phyloP scores from a whole-genome alignment of 768 basidiomycete genomes.

The Kwoniella shandongensis region DNA sequence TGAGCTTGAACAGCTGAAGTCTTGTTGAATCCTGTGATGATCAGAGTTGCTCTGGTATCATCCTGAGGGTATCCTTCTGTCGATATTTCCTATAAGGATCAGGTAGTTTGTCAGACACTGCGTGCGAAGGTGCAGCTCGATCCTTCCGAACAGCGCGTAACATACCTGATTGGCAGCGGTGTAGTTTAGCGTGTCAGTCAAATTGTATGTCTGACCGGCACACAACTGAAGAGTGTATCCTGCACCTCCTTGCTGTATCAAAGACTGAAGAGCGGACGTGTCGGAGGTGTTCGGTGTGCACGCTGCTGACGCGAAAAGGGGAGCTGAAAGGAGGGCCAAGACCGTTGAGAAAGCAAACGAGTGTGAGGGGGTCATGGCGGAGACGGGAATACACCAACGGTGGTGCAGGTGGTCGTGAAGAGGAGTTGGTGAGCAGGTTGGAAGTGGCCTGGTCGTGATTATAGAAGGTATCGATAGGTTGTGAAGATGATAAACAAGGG shows the following conservation, averaged over 20 bases:
- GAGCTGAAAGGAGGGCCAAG: neutral
- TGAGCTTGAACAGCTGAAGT: slow-evolving; percentile 68
- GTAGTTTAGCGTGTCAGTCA: slow-evolving; percentile 68
- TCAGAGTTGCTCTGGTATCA: slow-evolving; percentile 66
- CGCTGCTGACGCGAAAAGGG: slow-evolving; percentile 19
- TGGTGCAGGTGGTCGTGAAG: neutral
- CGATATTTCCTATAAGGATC: slow-evolving; percentile 67
- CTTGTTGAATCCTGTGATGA: slow-evolving; percentile 63
- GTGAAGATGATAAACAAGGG: too few species aligned
- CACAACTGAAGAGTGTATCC: slow-evolving; percentile 71
- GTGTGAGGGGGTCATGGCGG: neutral
- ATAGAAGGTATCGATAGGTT: too few species aligned
- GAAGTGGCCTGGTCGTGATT: too few species aligned
- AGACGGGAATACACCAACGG: neutral
- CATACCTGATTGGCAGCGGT: slow-evolving; percentile 58
- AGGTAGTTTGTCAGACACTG: neutral
- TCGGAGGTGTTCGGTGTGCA: slow-evolving; percentile 37
- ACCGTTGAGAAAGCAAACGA: neutral
- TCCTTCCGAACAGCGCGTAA: neutral
- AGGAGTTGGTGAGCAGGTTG: too few species aligned
- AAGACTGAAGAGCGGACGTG: slow-evolving; percentile 32
- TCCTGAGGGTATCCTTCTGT: slow-evolving; percentile 74
- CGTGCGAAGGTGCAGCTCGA: neutral
- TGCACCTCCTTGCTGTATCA: slow-evolving; percentile 31
- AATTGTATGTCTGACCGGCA: slow-evolving; percentile 63